A percentile compares a stretch with the other conserved stretches of the same genome.
Evolutionary conservation across 306 rosid species (phyloP).

Genomic region (Cercis canadensis): DNA sequence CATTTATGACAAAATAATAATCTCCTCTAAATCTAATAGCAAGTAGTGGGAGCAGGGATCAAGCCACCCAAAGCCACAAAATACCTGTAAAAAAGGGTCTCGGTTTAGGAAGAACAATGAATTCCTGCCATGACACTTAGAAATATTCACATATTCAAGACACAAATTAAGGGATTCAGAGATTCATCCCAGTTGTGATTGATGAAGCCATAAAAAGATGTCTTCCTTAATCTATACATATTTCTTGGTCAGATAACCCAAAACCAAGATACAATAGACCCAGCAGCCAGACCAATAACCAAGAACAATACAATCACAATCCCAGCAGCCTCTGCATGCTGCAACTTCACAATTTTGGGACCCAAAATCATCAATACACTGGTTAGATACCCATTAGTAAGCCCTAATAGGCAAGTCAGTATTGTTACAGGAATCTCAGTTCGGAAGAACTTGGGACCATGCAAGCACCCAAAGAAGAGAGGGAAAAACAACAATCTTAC

Average conservation of each 20-base stretch:
- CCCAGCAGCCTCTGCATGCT: slow-evolving; percentile 87
- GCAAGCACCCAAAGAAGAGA: slow-evolving; percentile 81
- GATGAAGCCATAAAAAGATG: slow-evolving; percentile 8
- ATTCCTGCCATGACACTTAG: too few species aligned
- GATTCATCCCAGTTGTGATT: slow-evolving; percentile 20
- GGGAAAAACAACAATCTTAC: slow-evolving; percentile 79
- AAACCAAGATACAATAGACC: slow-evolving; percentile 85
- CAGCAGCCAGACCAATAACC: slow-evolving; percentile 75
- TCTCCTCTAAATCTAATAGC: too few species aligned
- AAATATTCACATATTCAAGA: slow-evolving; percentile 10
- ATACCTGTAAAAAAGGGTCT: too few species aligned
- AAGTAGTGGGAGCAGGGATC: too few species aligned
- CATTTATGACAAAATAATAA: too few species aligned
- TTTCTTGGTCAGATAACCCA: slow-evolving; percentile 69
- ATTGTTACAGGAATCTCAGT: slow-evolving; percentile 78
- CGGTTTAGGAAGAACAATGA: too few species aligned
- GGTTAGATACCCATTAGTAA: slow-evolving; percentile 84
- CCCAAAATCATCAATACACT: slow-evolving; percentile 87
- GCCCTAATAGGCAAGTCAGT: slow-evolving; percentile 80
- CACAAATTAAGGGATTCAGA: neutral
- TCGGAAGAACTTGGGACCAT: slow-evolving; percentile 78
- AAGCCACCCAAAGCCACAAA: too few species aligned
- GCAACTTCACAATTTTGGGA: slow-evolving; percentile 75
- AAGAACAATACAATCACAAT: slow-evolving; percentile 71
- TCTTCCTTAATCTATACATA: slow-evolving; percentile 21